These are phyloP conservation scores for Kodamaea neixiangensis DNA, from an alignment of 805 yeast genomes.

Conservation along the genomic window DNA sequence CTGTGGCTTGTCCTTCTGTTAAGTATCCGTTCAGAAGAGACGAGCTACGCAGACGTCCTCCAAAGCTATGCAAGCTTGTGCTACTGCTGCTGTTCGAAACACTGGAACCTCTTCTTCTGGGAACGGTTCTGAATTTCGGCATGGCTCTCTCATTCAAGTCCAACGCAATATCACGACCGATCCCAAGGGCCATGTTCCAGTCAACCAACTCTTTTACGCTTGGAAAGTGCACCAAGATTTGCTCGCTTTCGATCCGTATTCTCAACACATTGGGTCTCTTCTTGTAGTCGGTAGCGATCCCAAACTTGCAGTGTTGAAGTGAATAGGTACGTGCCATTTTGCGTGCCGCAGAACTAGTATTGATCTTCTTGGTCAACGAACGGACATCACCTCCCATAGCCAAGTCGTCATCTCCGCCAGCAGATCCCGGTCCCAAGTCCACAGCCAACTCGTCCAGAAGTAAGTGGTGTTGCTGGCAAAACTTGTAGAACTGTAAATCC, in stretches of 20 bases:
- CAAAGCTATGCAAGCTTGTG: conserved; percentile 7
- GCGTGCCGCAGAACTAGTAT: background rate
- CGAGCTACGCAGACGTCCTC: conserved; percentile 7
- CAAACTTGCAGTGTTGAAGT: conserved; percentile 80
- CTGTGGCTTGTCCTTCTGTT: conserved; percentile 6
- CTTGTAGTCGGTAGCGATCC: conserved; percentile 82
- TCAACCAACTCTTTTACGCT: conserved; percentile 66
- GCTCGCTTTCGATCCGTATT: conserved; percentile 80
- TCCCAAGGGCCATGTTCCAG: conserved; percentile 73
- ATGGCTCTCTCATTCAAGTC: conserved; percentile 71
- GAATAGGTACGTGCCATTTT: conserved; percentile 64
- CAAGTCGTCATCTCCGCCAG: background rate
- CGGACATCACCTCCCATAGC: background rate
- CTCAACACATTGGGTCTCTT: conserved; percentile 70
- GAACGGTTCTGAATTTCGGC: conserved; percentile 80
- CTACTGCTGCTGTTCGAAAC: conserved; percentile 5
- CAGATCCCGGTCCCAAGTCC: conserved; percentile 8
- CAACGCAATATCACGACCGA: conserved; percentile 78
- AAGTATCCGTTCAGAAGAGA: conserved; percentile 6
- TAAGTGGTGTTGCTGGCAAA: conserved; percentile 21
- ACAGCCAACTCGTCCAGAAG: conserved; percentile 7
- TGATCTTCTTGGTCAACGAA: background rate
- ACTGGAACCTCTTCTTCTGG: conserved; percentile 50
- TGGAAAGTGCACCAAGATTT: conserved; percentile 66
- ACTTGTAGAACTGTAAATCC: conserved; percentile 31